These are phyloP conservation scores for Amoebophrya sp. DNA, from an alignment of 169 alveolate species.

Conservation along the genomic window DNA sequence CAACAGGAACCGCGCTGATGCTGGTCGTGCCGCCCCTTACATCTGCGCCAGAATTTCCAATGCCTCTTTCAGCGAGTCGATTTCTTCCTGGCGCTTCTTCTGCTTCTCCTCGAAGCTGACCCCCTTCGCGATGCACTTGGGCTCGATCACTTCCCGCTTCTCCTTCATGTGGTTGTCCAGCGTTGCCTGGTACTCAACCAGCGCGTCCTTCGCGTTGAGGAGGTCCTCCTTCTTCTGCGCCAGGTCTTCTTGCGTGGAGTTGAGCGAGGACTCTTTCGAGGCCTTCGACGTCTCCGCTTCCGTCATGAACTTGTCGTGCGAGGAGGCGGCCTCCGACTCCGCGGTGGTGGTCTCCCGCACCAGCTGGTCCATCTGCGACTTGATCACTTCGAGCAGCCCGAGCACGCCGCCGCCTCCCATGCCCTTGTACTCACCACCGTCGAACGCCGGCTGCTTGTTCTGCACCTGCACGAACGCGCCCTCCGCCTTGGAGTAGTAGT, in stretches of 20 bases:
- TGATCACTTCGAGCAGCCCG: neutral
- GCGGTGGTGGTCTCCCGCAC: neutral
- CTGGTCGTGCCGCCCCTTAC: too few species aligned
- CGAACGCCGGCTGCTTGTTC: conserved; percentile 2
- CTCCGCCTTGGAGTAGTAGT: neutral
- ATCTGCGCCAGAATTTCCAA: neutral
- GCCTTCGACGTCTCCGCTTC: neutral
- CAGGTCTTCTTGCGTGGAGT: neutral
- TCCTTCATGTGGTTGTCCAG: neutral
- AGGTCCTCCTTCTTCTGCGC: neutral
- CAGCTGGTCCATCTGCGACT: conserved; percentile 3
- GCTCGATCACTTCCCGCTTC: neutral
- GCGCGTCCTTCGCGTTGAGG: neutral
- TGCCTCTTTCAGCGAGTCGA: neutral
- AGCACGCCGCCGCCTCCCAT: neutral
- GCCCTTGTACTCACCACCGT: neutral
- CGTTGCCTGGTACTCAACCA: neutral
- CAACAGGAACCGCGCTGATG: too few species aligned
- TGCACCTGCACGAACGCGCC: neutral
- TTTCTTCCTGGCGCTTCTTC: neutral
- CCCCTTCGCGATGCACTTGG: conserved; percentile 2
- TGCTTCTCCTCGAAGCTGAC: neutral
- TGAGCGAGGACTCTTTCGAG: neutral
- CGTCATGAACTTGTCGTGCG: neutral
- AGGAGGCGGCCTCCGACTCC: neutral